Conservation (phyloP, 441 rosid species). For the Flueggea neowawraea region DNA sequence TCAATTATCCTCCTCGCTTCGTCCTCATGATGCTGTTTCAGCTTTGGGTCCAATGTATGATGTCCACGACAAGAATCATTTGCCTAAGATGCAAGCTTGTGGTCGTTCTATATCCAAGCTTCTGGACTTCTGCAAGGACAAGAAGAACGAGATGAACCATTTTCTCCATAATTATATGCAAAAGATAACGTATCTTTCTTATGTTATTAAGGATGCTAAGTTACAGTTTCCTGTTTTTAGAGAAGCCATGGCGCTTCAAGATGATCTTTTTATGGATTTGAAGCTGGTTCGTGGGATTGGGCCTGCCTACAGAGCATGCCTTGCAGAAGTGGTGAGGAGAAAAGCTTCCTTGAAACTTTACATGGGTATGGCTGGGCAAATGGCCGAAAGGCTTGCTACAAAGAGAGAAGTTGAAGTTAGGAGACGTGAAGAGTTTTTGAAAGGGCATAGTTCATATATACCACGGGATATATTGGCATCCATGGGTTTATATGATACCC, state of each 20-base stretch:
- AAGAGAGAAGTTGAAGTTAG: conserved; percentile 88
- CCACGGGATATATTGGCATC: conserved; percentile 81
- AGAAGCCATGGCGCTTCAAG: conserved; percentile 92
- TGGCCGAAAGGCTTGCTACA: conserved; percentile 95
- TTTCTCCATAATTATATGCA: conserved; percentile 89
- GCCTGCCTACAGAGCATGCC: conserved; percentile 97
- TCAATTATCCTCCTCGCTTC: conserved; percentile 81
- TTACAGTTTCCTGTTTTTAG: conserved; percentile 92
- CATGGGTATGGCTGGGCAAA: conserved; percentile 98
- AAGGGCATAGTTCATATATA: conserved; percentile 56
- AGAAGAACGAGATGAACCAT: conserved; percentile 87
- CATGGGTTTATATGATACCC: conserved; percentile 88
- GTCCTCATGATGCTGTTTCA: conserved; percentile 99
- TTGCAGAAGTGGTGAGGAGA: conserved; percentile 95
- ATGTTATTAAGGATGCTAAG: conserved; percentile 80
- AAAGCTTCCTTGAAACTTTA: conserved; percentile 95
- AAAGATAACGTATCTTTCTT: conserved; percentile 64
- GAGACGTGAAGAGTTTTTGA: conserved; percentile 86
- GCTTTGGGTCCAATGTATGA: conserved; percentile 99
- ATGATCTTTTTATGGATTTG: conserved; percentile 65
- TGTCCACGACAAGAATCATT: conserved; percentile 89
- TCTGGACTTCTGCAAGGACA: conserved; percentile 64
- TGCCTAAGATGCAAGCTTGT: conserved; percentile 81
- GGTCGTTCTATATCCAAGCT: conserved; percentile 56
- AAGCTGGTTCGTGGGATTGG: conserved; percentile 82